Base-by-base conservation (phyloP, 1,284 basidiomycete species). In the Heterobasidion occidentale region DNA sequence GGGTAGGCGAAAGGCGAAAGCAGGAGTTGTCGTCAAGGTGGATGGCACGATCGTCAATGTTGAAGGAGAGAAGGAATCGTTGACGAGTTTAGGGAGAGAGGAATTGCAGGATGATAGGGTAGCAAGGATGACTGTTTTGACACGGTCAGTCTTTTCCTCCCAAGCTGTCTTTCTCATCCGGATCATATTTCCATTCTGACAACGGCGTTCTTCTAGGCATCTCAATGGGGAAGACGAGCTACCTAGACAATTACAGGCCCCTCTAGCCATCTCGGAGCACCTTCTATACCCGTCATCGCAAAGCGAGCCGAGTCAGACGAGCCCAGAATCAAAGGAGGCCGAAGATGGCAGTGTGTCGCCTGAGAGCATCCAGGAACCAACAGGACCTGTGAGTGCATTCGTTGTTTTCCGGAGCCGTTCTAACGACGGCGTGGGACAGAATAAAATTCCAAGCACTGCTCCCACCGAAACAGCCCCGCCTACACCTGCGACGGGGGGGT, bases 41-140 rank as follows among this genome's bases (percentile, higher is more conserved):
- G 79, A 86, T 57, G 87, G 81, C 17, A 71, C 68, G 19, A 71
- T 73, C 11, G 75, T 88, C 33, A 64, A 61, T 5, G 79, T 91
- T 51, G 74, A 86, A 46, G 81, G 79, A 57, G 92, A 94, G 75
- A 91, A 88, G 73, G 85, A 88, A 65, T 80, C 78, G 19, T 69
- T 89, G 65, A 83, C 80, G 57, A 78, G 72, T 54, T 70, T 90
- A 51, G 87, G 86, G 34, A 75, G 85, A 56, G 86, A 90, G 57
- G 88, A 88, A 67, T 68, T 90, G 62, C 76, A 87, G 65, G 85
- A 90, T 64, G 82, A 84, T 62, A 74, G 81, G 62, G 75, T 81
- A 57, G 73, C 74, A 56, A 82, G 77, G 71, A 82, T 86, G 80
- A 68, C 76, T 48, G 69, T 86, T 20, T 74, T 90, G 56, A 80